Conservation (phyloP, 2,329 filamentous ascomycete genomes). For the Neurospora sp. region DNA sequence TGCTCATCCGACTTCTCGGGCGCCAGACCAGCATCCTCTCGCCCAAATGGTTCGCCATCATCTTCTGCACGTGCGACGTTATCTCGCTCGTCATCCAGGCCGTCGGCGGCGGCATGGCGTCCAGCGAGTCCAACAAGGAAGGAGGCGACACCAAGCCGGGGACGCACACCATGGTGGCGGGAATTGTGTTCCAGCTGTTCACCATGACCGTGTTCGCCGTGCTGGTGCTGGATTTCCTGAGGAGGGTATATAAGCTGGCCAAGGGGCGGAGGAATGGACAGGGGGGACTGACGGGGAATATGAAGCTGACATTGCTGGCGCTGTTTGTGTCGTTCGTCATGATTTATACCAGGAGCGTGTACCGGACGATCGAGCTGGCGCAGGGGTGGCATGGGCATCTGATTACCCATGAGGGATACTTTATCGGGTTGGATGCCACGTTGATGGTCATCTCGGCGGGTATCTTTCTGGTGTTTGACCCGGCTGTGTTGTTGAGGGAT, state of each 20-base stretch:
- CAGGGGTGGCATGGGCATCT: slow-evolving; percentile 40
- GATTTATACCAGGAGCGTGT: slow-evolving; percentile 38
- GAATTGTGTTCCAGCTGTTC: slow-evolving; percentile 39
- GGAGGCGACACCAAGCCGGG: slow-evolving; percentile 29
- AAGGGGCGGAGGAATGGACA: slow-evolving; percentile 1
- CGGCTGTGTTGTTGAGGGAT: slow-evolving; percentile 14
- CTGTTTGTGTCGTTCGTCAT: slow-evolving; percentile 31
- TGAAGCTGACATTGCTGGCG: slow-evolving; percentile 22
- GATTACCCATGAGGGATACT: slow-evolving; percentile 39
- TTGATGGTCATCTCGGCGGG: slow-evolving; percentile 34
- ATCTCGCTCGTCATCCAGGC: slow-evolving; percentile 35
- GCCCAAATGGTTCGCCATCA: slow-evolving; percentile 33
- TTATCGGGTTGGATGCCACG: slow-evolving; percentile 37
- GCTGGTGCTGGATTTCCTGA: slow-evolving; percentile 28
- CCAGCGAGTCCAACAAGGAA: slow-evolving; percentile 21
- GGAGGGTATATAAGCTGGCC: slow-evolving; percentile 18
- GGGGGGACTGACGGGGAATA: slow-evolving; percentile 20
- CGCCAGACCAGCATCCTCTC: slow-evolving; percentile 31
- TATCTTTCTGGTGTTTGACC: slow-evolving; percentile 27
- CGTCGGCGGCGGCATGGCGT: slow-evolving; percentile 36
- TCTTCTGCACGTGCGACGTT: slow-evolving; percentile 37
- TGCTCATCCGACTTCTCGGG: slow-evolving; percentile 34
- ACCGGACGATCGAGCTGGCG: slow-evolving; percentile 38
- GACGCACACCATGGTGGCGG: slow-evolving; percentile 38
- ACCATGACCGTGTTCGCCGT: slow-evolving; percentile 36